These are phyloP conservation scores for Penicillium sp. DNA, from an alignment of 2,329 filamentous ascomycete genomes.

Conservation along the genomic window DNA sequence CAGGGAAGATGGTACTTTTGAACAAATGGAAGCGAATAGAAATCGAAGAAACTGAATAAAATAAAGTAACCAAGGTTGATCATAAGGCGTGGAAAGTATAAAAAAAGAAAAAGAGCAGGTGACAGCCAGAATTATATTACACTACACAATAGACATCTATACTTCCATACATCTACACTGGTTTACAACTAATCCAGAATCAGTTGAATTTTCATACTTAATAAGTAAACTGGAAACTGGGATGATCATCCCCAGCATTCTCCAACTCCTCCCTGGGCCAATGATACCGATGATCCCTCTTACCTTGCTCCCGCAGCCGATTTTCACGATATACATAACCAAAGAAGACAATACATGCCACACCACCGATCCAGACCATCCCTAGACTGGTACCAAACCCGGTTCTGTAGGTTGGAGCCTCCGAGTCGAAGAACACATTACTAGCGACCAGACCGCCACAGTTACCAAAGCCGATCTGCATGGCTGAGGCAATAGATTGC, in stretches of 20 bases:
- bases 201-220: background rate
- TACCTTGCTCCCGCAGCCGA: constrained; percentile 30
- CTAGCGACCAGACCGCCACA: constrained; percentile 35
- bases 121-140: background rate
- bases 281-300: constrained; percentile 33
- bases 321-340: constrained; percentile 38
- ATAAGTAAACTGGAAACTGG: constrained; percentile 38
- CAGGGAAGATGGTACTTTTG: background rate
- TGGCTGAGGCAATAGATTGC: constrained; percentile 51
- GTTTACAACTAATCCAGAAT: background rate
- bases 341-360: constrained; percentile 30
- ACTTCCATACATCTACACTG: background rate
- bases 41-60: background rate
- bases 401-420: constrained; percentile 27
- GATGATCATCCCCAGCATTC: constrained; percentile 41
- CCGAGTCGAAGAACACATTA: constrained; percentile 30
- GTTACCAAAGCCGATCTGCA: constrained; percentile 45
- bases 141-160: background rate
- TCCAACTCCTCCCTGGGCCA: constrained; percentile 35
- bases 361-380: constrained; percentile 34
- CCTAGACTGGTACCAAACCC: constrained; percentile 29
- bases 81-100: background rate
- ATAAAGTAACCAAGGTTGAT: background rate
- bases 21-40: background rate
- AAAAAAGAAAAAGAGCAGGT: background rate